Percentiles rank a stretch among this genome's conserved stretches.
Evolutionary conservation across 139 green algal genomes (phyloP).

Genomic region (Bryopsis sp.): DNA sequence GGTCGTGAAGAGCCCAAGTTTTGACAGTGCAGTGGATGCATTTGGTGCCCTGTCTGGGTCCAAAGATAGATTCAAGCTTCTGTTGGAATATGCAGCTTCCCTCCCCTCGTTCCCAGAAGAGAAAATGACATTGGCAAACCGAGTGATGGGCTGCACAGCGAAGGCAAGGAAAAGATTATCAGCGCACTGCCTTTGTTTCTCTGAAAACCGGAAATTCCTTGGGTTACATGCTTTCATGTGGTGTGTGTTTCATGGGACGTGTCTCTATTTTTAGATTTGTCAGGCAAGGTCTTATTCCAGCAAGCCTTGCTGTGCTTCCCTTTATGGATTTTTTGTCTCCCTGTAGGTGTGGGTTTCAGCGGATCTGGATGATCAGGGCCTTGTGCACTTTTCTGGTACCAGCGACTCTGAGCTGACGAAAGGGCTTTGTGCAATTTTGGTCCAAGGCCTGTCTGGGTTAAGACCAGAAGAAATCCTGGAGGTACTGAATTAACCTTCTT

Average conservation of each 20-base stretch:
- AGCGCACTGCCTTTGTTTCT: background rate
- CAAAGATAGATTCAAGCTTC: too few relatives aligned
- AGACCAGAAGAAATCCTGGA: conserved; percentile 51
- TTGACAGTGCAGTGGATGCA: too few relatives aligned
- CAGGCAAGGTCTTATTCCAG: background rate
- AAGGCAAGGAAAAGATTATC: conserved; percentile 31
- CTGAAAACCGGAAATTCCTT: background rate
- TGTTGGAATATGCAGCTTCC: too few relatives aligned
- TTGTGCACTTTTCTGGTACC: conserved; percentile 46
- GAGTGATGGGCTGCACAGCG: conserved; percentile 89
- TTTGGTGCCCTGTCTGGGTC: too few relatives aligned
- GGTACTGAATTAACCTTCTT: conserved; percentile 18
- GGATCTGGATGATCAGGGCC: conserved; percentile 30
- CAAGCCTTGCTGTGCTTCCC: background rate
- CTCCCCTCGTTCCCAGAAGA: conserved; percentile 31
- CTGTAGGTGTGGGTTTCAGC: conserved; percentile 71
- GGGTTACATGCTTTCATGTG: background rate
- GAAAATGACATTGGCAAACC: conserved; percentile 42
- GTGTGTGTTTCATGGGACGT: background rate
- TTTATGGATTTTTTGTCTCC: background rate
- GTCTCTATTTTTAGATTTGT: conserved; percentile 1
- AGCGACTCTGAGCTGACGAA: conserved; percentile 67
- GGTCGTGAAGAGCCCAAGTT: too few relatives aligned
- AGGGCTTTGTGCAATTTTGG: conserved; percentile 64
- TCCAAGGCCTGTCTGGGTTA: conserved; percentile 46